Conservation (phyloP, 345 rosid genomes). For the Reutealis trisperma region DNA sequence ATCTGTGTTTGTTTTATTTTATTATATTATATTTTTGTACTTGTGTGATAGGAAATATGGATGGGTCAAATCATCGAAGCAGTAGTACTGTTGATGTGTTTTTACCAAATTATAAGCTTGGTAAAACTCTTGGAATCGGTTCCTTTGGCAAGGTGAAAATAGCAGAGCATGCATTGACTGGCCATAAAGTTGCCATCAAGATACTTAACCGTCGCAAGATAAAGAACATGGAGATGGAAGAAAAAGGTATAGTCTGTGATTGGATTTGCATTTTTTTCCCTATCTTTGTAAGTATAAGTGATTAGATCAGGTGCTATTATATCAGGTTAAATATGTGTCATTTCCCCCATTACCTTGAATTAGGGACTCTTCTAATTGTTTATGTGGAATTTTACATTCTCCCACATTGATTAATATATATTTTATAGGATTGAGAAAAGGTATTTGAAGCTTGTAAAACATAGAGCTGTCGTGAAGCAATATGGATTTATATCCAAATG, state of each 20-base stretch:
- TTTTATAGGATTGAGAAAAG: background rate
- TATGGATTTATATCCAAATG: background rate
- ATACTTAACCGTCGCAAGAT: conserved; percentile 87
- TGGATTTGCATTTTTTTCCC: background rate
- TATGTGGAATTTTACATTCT: background rate
- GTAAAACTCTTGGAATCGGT: conserved; percentile 88
- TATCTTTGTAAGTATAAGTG: background rate
- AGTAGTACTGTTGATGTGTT: conserved; percentile 52
- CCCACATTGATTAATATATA: background rate
- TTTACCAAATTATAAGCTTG: conserved; percentile 74
- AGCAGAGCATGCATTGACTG: conserved; percentile 82
- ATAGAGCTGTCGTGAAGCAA: background rate
- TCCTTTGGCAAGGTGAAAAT: conserved; percentile 93
- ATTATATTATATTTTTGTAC: background rate
- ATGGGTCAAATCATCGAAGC: conserved; percentile 54
- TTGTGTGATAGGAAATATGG: conserved; percentile 33
- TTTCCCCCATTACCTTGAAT: background rate
- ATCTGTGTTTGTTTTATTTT: background rate
- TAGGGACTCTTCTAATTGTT: background rate
- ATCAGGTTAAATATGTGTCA: background rate
- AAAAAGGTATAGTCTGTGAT: conserved; percentile 57
- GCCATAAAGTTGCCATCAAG: conserved; percentile 94
- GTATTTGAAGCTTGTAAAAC: background rate
- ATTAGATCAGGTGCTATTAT: background rate
- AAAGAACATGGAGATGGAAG: conserved; percentile 80